Percentiles rank a stretch among this genome's conserved stretches.
Evolutionary conservation across 495 filamentous ascomycete genomes (phyloP).

Genomic region (Penicillium lagena): DNA sequence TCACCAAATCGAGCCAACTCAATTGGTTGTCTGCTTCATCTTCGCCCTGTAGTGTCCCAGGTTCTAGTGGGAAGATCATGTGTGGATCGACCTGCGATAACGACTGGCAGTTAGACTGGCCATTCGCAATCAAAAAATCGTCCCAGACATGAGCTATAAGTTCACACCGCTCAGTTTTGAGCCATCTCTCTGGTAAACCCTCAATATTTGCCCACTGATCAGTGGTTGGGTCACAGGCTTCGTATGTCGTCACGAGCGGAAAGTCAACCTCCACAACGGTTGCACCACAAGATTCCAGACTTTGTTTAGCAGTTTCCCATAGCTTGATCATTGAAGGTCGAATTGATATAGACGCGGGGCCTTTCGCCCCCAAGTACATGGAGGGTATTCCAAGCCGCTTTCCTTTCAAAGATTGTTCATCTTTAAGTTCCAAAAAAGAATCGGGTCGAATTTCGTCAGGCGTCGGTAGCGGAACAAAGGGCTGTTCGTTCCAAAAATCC

Average conservation of each 20-base stretch:
- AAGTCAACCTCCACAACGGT: slow-evolving; percentile 2
- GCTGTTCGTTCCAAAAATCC: slow-evolving; percentile 10
- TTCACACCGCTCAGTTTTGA: slow-evolving; percentile 2
- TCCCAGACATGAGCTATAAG: slow-evolving; percentile 12
- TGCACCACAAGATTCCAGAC: not conserved
- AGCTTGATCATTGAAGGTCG: not conserved
- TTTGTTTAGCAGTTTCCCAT: not conserved
- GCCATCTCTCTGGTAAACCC: not conserved
- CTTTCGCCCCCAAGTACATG: not conserved
- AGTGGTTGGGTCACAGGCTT: not conserved
- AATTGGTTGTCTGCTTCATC: not conserved
- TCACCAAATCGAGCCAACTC: slow-evolving; percentile 1
- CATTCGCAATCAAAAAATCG: slow-evolving; percentile 7
- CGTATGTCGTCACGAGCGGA: slow-evolving; percentile 1
- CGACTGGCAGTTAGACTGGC: not conserved
- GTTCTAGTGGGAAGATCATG: slow-evolving; percentile 1
- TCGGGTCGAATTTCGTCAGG: slow-evolving; percentile 1
- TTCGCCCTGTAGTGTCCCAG: not conserved
- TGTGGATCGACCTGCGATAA: not conserved
- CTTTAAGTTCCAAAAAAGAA: not conserved
- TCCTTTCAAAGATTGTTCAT: not conserved
- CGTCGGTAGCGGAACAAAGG: slow-evolving; percentile 5
- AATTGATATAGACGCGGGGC: not conserved
- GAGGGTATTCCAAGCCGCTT: slow-evolving; percentile 1
- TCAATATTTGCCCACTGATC: not conserved